A percentile compares a stretch with the other conserved stretches of the same genome.
Evolutionary conservation across 805 yeast genomes (phyloP).

Genomic region (Metschnikowia colocasiae): DNA sequence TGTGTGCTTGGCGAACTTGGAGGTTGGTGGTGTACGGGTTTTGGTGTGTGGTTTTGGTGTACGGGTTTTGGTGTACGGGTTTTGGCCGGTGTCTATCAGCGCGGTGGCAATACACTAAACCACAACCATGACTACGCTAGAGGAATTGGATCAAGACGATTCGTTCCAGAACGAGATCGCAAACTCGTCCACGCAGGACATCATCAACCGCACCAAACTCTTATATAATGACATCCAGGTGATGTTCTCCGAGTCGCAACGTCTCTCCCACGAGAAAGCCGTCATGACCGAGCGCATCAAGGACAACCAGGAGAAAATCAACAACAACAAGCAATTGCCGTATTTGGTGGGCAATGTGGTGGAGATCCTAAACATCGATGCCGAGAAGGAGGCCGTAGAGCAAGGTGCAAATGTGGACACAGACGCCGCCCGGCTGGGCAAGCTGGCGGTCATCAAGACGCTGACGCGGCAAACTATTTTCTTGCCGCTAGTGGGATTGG

Average conservation of each 20-base stretch:
- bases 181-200: conserved; percentile 72
- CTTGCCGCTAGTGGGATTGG: conserved; percentile 91
- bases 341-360: conserved; percentile 96
- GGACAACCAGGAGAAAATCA: conserved; percentile 93
- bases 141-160: conserved; percentile 68
- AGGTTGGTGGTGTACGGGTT: background rate
- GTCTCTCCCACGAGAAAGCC: conserved; percentile 87
- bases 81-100: background rate
- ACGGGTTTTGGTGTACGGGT: conserved; percentile 3
- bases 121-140: conserved; percentile 68
- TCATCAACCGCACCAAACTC: conserved; percentile 78
- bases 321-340: conserved; percentile 92
- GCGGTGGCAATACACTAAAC: conserved; percentile 1
- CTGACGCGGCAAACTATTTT: conserved; percentile 97
- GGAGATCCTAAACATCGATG: conserved; percentile 84
- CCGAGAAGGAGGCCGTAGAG: conserved; percentile 74
- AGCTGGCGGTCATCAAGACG: conserved; percentile 97
- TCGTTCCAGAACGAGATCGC: conserved; percentile 81
- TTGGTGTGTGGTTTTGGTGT: background rate
- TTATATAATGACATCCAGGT: conserved; percentile 94
- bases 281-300: conserved; percentile 91
- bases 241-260: conserved; percentile 86
- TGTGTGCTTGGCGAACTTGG: too few species aligned
- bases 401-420: conserved; percentile 95
- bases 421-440: conserved; percentile 87